phyloP scores from a whole-genome alignment of 805 yeast genomes.

The Ogataea salicorniae region DNA sequence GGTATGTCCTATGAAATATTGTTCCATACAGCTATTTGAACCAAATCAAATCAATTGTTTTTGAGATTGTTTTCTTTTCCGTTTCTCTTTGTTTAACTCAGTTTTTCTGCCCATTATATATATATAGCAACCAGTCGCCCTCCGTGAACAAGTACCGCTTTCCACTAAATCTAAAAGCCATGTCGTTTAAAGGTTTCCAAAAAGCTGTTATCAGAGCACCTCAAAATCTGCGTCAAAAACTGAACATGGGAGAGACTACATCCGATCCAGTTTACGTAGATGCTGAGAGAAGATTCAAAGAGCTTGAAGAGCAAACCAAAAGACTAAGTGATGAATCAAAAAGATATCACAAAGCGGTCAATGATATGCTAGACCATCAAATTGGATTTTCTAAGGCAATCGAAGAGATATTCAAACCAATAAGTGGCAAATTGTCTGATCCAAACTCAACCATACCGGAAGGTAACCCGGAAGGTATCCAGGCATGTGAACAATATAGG shows the following conservation, averaged over 20 bases:
- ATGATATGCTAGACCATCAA: conserved; percentile 90
- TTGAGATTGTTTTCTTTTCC: no score
- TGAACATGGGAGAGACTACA: conserved; percentile 80
- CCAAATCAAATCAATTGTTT: no score
- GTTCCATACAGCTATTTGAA: no score
- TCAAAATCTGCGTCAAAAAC: conserved; percentile 81
- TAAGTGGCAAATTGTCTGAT: conserved; percentile 86
- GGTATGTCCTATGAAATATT: no score
- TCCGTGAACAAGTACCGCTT: neutral
- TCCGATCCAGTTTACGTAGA: conserved; percentile 86
- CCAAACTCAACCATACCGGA: conserved; percentile 83
- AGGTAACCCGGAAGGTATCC: conserved; percentile 94
- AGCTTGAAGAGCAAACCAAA: conserved; percentile 84
- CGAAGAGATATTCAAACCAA: conserved; percentile 94
- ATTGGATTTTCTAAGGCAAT: conserved; percentile 93
- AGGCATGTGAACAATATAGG: conserved; percentile 88
- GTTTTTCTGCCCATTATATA: no score
- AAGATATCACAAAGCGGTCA: conserved; percentile 85
- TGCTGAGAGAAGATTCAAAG: conserved; percentile 95
- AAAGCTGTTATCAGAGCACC: conserved; percentile 85
- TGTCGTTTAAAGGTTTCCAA: conserved; percentile 87
- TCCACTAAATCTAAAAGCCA: conserved; percentile 21
- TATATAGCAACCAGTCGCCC: neutral
- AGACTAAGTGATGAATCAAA: conserved; percentile 85
- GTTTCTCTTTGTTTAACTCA: no score